phyloP scores from a whole-genome alignment of 2,329 filamentous ascomycete genomes.

The Tolypocladium inflatum region DNA sequence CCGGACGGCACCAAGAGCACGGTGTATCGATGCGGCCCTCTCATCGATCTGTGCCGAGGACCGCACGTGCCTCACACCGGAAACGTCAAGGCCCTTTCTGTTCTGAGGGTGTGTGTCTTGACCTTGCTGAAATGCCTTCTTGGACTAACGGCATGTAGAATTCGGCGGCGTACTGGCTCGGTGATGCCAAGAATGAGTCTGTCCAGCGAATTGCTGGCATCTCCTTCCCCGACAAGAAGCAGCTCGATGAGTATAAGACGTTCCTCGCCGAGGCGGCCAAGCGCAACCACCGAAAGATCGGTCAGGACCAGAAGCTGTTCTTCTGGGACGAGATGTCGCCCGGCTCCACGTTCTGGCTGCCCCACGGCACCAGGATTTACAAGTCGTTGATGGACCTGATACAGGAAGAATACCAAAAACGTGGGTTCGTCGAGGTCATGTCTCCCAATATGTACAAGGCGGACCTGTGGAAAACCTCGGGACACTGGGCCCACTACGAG shows the following conservation, averaged over 20 bases:
- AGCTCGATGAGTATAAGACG: conserved; percentile 84
- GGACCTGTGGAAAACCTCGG: conserved; percentile 85
- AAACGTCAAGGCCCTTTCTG: conserved; percentile 87
- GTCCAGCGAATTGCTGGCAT: conserved; percentile 95
- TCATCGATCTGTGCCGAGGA: conserved; percentile 92
- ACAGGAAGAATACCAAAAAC: conserved; percentile 80
- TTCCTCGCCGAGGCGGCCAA: conserved; percentile 97
- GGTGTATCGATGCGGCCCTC: conserved; percentile 85
- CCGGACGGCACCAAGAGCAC: conserved; percentile 83
- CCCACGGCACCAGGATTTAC: conserved; percentile 88
- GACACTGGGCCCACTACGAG: conserved; percentile 78
- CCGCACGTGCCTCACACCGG: conserved; percentile 89
- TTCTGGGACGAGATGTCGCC: conserved; percentile 95
- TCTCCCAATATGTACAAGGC: conserved; percentile 94
- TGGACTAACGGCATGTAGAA: conserved; percentile 42
- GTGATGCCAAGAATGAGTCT: conserved; percentile 87
- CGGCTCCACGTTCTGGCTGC: conserved; percentile 84
- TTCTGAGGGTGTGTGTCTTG: conserved; percentile 55
- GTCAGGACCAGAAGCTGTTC: conserved; percentile 92
- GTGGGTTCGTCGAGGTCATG: conserved; percentile 90
- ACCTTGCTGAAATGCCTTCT: not conserved
- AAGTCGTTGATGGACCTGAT: conserved; percentile 78
- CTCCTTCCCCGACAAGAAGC: conserved; percentile 91
- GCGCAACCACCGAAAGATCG: conserved; percentile 89
- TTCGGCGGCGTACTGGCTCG: conserved; percentile 76